phyloP scores from a whole-genome alignment of 306 rosid species.

The Sicyos baderoa region DNA sequence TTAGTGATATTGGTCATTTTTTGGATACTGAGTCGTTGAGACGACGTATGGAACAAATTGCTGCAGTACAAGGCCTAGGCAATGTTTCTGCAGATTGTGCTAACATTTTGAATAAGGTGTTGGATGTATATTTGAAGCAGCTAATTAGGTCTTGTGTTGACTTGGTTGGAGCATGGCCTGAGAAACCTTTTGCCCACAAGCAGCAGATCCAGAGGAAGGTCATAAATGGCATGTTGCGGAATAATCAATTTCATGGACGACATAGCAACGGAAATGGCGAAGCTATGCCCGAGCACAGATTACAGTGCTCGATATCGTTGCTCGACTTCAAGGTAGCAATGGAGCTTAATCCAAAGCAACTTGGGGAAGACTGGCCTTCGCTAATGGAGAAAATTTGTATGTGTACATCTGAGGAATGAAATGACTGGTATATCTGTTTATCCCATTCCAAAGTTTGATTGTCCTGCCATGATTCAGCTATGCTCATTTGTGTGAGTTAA shows the following conservation, averaged over 20 bases:
- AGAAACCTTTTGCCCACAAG: conserved; percentile 40
- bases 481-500: background rate
- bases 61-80: conserved; percentile 77
- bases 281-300: conserved; percentile 36
- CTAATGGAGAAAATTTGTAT: conserved; percentile 77
- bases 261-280: conserved; percentile 35
- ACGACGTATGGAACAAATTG: conserved; percentile 90
- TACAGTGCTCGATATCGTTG: conserved; percentile 49
- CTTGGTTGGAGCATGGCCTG: conserved; percentile 65
- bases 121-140: conserved; percentile 80
- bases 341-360: conserved; percentile 91
- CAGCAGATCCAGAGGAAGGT: conserved; percentile 68
- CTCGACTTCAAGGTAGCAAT: conserved; percentile 93
- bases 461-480: conserved; percentile 39
- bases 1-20: conserved; percentile 53
- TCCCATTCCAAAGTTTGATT: conserved; percentile 38
- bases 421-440: conserved; percentile 26
- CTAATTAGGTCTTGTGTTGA: conserved; percentile 76
- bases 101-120: conserved; percentile 48
- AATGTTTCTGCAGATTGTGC: conserved; percentile 77
- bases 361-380: conserved; percentile 96
- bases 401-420: conserved; percentile 69
- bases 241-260: conserved; percentile 52
- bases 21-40: conserved; percentile 57
- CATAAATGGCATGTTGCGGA: conserved; percentile 69